A percentile compares a stretch with the other conserved stretches of the same genome.
Evolutionary conservation across 352 stramenopile genomes (phyloP).

Genomic region (Phytophthora lateralis): DNA sequence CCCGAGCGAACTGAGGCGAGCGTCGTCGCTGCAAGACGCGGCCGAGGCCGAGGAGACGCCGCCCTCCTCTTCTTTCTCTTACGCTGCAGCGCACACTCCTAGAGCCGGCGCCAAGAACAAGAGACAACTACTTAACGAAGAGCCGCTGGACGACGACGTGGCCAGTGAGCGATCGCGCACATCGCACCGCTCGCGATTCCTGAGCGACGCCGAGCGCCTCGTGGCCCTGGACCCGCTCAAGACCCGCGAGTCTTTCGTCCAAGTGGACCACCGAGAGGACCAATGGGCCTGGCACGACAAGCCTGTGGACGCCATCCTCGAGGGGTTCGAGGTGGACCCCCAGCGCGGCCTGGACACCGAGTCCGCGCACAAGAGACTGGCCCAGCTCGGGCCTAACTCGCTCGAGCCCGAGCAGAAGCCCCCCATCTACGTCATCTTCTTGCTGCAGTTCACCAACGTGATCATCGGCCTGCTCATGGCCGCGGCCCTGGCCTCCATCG

Average conservation of each 20-base stretch:
- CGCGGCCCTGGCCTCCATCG: slow-evolving; percentile 65
- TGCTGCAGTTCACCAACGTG: slow-evolving; percentile 80
- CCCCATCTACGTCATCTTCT: slow-evolving; percentile 63
- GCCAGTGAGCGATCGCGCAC: slow-evolving; percentile 27
- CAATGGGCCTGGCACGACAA: slow-evolving; percentile 67
- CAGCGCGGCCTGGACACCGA: slow-evolving; percentile 43
- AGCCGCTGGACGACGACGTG: slow-evolving; percentile 17
- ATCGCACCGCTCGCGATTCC: slow-evolving; percentile 56
- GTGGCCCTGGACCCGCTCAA: slow-evolving; percentile 50
- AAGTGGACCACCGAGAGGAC: slow-evolving; percentile 47
- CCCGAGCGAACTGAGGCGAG: slow-evolving; percentile 33
- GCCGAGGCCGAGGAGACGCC: slow-evolving; percentile 31
- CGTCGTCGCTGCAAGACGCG: slow-evolving; percentile 25
- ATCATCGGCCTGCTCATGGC: slow-evolving; percentile 75
- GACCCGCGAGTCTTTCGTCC: slow-evolving; percentile 63
- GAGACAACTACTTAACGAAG: slow-evolving; percentile 31
- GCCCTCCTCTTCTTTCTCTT: slow-evolving; percentile 63
- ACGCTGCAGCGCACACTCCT: slow-evolving; percentile 69
- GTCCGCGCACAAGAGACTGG: slow-evolving; percentile 41
- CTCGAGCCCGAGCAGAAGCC: slow-evolving; percentile 63
- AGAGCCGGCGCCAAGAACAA: slow-evolving; percentile 40
- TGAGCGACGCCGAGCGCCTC: slow-evolving; percentile 64
- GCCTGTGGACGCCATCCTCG: slow-evolving; percentile 45
- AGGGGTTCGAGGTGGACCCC: slow-evolving; percentile 46
- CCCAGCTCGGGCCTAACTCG: slow-evolving; percentile 49